phyloP scores from a whole-genome alignment of 768 basidiomycete species.

The Leucocoprinus sp. region DNA sequence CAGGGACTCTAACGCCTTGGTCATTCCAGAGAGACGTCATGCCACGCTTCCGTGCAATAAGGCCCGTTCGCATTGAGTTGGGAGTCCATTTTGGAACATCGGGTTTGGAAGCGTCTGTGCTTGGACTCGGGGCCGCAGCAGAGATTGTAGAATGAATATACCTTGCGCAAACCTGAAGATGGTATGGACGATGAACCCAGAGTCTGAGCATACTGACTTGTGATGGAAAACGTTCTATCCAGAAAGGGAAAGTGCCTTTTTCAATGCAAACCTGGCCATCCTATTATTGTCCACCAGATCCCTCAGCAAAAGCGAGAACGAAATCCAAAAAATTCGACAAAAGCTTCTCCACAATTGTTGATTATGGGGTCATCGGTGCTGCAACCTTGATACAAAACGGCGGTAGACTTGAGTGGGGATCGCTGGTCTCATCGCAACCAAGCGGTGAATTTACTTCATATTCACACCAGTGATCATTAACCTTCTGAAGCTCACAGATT shows the following conservation, averaged over 20 bases:
- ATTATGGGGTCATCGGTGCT: conserved; percentile 48
- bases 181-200: conserved; percentile 32
- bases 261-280: conserved; percentile 69
- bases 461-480: neutral
- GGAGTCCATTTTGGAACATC: conserved; percentile 66
- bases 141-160: conserved; percentile 35
- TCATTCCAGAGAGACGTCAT: conserved; percentile 94
- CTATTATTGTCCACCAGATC: conserved; percentile 30
- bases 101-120: conserved; percentile 15
- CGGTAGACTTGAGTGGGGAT: conserved; percentile 46
- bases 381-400: conserved; percentile 41
- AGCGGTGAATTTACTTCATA: neutral
- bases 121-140: conserved; percentile 22
- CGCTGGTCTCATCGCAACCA: conserved; percentile 21
- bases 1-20: conserved; percentile 80
- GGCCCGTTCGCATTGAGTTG: conserved; percentile 77
- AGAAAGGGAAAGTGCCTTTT: conserved; percentile 1
- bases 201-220: conserved; percentile 40
- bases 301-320: conserved; percentile 20
- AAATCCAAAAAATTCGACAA: conserved; percentile 17
- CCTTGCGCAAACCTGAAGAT: conserved; percentile 23
- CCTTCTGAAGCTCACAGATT: neutral
- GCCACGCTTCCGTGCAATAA: conserved; percentile 91
- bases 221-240: conserved; percentile 7
- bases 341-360: conserved; percentile 44